phyloP scores from a whole-genome alignment of 106 monocot species.

The Iris macrosiphon region DNA sequence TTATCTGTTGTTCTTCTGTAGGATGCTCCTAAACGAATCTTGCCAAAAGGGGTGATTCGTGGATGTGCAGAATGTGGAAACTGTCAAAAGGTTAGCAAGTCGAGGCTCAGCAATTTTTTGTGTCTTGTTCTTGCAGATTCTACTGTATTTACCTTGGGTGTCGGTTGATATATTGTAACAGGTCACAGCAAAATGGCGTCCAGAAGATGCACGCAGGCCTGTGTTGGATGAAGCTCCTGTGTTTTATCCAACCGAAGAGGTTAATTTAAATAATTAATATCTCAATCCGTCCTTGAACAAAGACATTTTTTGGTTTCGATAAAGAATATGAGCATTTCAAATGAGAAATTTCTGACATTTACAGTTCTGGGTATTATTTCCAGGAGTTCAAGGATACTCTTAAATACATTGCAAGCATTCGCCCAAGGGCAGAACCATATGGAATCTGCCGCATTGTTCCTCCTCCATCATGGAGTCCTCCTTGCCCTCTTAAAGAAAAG shows the following conservation, averaged over 20 bases:
- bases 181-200: conserved; percentile 60
- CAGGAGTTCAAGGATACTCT: conserved; percentile 92
- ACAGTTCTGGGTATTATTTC: not conserved
- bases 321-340: too few relatives aligned
- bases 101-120: not conserved
- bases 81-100: conserved; percentile 66
- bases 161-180: conserved; percentile 20
- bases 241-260: conserved; percentile 85
- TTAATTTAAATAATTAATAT: too few relatives aligned
- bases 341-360: not conserved
- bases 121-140: too few relatives aligned
- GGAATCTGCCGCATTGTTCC: conserved; percentile 58
- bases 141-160: conserved; percentile 9
- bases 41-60: conserved; percentile 73
- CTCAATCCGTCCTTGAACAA: too few relatives aligned
- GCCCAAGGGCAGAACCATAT: conserved; percentile 35
- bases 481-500: conserved; percentile 77
- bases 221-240: conserved; percentile 70
- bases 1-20: conserved; percentile 12
- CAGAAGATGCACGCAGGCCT: conserved; percentile 56
- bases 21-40: conserved; percentile 18
- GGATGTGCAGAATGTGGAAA: conserved; percentile 55
- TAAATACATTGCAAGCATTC: conserved; percentile 46
- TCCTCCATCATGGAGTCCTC: conserved; percentile 45
- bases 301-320: too few relatives aligned